These are phyloP conservation scores for Saraca asoca DNA, from an alignment of 331 rosid genomes.

Conservation along the genomic window DNA sequence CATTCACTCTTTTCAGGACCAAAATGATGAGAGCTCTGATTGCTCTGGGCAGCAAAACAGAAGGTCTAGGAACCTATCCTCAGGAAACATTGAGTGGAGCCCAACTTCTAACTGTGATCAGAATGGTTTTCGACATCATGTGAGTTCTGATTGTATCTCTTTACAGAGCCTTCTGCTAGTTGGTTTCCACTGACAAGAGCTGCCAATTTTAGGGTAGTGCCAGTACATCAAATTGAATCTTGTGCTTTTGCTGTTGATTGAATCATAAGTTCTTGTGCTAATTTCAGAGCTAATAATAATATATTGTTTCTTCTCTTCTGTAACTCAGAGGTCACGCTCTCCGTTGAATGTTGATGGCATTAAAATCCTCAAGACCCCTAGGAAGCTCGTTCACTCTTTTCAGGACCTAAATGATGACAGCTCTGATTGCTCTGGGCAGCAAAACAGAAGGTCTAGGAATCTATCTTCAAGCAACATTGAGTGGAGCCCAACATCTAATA, in stretches of 20 bases:
- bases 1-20: conserved; percentile 77
- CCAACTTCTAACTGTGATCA: conserved; percentile 46
- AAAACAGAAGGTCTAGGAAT: conserved; percentile 48
- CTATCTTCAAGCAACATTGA: conserved; percentile 46
- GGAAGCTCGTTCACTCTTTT: conserved; percentile 75
- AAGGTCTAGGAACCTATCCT: conserved; percentile 52
- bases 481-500: conserved; percentile 53
- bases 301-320: conserved; percentile 18
- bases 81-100: conserved; percentile 55
- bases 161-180: conserved; percentile 4
- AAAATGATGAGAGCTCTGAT: conserved; percentile 44
- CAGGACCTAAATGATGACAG: conserved; percentile 53
- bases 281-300: conserved; percentile 8
- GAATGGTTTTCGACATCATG: conserved; percentile 34
- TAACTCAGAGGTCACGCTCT: conserved; percentile 56
- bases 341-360: conserved; percentile 46
- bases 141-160: too few relatives aligned
- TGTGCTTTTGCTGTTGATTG: neutral
- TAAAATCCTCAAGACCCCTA: conserved; percentile 62
- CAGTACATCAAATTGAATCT: neutral
- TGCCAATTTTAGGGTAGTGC: neutral
- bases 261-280: conserved; percentile 9
- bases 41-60: conserved; percentile 44
- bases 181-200: neutral
- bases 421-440: conserved; percentile 51